Conservation (phyloP, 2,329 filamentous ascomycete species). For the Trichoderma lentiforme region DNA sequence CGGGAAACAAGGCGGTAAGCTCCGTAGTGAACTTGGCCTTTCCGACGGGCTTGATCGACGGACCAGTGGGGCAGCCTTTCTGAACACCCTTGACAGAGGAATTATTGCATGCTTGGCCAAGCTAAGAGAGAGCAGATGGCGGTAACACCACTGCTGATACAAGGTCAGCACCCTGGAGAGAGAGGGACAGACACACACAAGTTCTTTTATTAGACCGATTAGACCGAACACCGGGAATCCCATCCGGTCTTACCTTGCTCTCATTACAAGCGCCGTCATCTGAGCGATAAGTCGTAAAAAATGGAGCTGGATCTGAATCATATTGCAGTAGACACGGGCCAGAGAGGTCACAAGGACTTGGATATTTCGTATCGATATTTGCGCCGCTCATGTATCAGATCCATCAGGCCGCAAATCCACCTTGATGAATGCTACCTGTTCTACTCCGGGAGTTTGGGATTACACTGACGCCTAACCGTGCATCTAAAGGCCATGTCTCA, state of each 20-base stretch:
- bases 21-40: background rate
- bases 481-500: background rate
- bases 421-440: background rate
- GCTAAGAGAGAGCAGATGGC: background rate
- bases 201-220: background rate
- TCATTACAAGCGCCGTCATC: background rate
- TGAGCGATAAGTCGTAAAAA: background rate
- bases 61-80: background rate
- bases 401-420: background rate
- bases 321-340: background rate
- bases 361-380: background rate
- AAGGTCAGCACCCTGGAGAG: background rate
- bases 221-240: background rate
- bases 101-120: background rate
- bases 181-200: background rate
- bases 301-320: background rate
- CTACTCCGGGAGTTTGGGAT: conserved; percentile 1
- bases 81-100: background rate
- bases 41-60: background rate
- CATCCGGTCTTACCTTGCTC: background rate
- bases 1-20: background rate
- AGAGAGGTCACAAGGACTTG: background rate
- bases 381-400: background rate
- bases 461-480: background rate
- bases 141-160: background rate